phyloP scores from a whole-genome alignment of 2,329 filamentous ascomycete species.

The Apiospora saccharicola region DNA sequence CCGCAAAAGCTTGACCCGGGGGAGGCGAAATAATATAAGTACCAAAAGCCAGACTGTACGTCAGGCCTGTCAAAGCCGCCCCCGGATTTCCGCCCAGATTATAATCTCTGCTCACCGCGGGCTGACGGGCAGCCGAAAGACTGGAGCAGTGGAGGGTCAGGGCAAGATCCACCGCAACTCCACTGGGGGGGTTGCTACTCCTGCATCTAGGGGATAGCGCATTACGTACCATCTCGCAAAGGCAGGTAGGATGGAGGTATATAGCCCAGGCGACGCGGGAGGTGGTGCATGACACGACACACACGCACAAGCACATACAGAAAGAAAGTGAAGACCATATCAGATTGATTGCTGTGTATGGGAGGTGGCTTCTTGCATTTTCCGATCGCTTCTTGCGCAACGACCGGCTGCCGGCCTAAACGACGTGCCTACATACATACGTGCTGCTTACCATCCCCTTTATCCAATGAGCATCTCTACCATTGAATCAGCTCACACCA shows the following conservation, averaged over 20 bases:
- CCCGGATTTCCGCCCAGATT: neutral
- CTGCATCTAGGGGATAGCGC: neutral
- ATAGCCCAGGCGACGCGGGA: neutral
- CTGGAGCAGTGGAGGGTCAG: neutral
- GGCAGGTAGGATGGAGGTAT: neutral
- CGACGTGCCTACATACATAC: neutral
- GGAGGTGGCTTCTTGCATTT: neutral
- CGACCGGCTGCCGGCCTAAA: slow-evolving; percentile 6
- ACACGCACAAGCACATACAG: neutral
- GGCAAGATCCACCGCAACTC: neutral
- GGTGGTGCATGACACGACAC: slow-evolving; percentile 9
- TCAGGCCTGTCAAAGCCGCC: neutral
- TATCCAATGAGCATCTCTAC: neutral
- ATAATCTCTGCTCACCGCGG: neutral
- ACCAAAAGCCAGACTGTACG: neutral
- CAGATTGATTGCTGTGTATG: neutral
- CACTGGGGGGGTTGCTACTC: neutral
- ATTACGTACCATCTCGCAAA: neutral
- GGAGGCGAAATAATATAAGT: neutral
- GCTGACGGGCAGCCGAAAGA: neutral
- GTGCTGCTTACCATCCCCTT: too few relatives aligned
- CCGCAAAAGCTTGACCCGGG: neutral
- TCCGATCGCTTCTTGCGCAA: neutral
- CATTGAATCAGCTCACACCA: neutral
- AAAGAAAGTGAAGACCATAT: neutral